Conservation (phyloP, 2,329 filamentous ascomycete species). For the Fusarium siculi region DNA sequence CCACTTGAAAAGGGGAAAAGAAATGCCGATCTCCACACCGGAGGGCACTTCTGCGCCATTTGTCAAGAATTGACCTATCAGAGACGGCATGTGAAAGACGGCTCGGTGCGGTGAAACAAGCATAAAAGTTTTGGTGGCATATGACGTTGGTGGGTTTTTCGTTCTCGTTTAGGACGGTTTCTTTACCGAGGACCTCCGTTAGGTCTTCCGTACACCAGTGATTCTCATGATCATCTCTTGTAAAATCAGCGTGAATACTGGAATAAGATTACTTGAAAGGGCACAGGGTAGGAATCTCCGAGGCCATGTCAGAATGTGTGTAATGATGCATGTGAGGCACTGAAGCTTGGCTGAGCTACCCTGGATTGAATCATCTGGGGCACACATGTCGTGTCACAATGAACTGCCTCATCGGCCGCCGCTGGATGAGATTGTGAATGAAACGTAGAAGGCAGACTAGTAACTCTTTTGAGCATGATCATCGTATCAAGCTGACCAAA, state of each 20-base stretch:
- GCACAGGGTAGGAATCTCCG: neutral
- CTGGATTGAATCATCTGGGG: neutral
- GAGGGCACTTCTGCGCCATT: neutral
- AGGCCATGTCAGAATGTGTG: too few relatives aligned
- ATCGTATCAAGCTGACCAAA: neutral
- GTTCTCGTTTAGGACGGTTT: neutral
- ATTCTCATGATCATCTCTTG: too few relatives aligned
- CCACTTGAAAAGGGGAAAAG: neutral
- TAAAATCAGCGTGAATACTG: neutral
- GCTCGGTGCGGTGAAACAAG: neutral
- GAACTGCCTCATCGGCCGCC: neutral
- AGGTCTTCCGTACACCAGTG: neutral
- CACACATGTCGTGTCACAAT: neutral
- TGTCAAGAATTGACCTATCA: neutral
- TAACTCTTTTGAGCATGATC: neutral
- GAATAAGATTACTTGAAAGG: fast-evolving
- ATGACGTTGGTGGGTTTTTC: neutral
- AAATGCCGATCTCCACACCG: neutral
- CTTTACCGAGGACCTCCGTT: neutral
- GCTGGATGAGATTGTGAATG: neutral
- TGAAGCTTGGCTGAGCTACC: neutral
- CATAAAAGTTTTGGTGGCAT: neutral
- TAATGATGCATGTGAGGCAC: neutral
- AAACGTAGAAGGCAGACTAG: neutral
- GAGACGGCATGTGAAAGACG: neutral